Conservation (phyloP, 768 basidiomycete species). For the Termitomyces sp. region DNA sequence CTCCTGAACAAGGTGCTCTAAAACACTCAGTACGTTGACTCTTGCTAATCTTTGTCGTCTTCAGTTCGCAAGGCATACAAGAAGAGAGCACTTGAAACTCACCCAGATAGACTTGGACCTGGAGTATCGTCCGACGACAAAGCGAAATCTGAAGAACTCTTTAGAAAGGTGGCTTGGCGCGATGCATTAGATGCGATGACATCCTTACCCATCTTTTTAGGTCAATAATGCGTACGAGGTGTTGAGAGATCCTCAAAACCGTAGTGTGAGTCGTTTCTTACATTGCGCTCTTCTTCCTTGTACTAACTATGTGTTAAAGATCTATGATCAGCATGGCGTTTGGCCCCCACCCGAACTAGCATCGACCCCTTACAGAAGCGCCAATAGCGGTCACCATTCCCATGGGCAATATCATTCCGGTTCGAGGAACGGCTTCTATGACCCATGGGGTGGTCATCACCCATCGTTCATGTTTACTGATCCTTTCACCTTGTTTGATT, state of each 20-base stretch:
- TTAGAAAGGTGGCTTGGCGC: conserved; percentile 26
- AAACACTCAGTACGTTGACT: not conserved
- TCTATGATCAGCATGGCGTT: conserved; percentile 65
- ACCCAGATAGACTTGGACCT: conserved; percentile 65
- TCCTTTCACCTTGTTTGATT: conserved; percentile 70
- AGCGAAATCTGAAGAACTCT: conserved; percentile 50
- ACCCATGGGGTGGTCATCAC: conserved; percentile 25
- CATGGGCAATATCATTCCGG: conserved; percentile 17
- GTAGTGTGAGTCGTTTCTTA: conserved; percentile 32
- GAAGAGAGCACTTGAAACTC: conserved; percentile 63
- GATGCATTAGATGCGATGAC: not conserved
- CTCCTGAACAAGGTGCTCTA: conserved; percentile 59
- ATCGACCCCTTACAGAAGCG: conserved; percentile 5
- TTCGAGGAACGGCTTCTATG: conserved; percentile 26
- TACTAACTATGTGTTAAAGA: conserved; percentile 23
- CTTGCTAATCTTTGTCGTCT: not conserved
- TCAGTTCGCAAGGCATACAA: conserved; percentile 78
- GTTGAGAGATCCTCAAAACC: conserved; percentile 53
- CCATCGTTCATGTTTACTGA: conserved; percentile 56
- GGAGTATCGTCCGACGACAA: conserved; percentile 55
- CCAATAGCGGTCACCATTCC: conserved; percentile 10
- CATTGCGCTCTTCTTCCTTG: not conserved
- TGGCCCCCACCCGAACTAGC: conserved; percentile 60
- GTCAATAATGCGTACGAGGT: conserved; percentile 79
- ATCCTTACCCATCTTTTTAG: conserved; percentile 23